These are phyloP conservation scores for Torulaspora indica DNA, from an alignment of 805 yeast genomes.

Conservation along the genomic window DNA sequence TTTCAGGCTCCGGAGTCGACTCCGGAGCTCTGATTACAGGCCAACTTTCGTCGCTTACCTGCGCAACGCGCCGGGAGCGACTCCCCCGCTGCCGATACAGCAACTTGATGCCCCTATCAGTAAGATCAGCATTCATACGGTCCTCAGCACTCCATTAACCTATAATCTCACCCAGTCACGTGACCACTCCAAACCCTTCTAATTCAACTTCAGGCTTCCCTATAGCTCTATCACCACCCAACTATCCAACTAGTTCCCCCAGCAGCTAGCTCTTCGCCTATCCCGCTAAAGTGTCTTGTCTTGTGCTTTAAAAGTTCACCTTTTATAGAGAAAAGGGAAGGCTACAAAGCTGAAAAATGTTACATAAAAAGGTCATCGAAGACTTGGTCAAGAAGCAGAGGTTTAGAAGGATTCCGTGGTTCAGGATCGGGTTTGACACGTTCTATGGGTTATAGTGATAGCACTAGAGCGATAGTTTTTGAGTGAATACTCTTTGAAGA, in stretches of 20 bases:
- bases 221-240: no score
- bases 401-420: neutral
- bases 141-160: no score
- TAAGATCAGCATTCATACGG: constrained; percentile 10
- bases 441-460: constrained; percentile 1
- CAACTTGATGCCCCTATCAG: constrained; percentile 28
- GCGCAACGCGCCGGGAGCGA: constrained; percentile 23
- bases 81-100: constrained; percentile 34
- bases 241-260: no score
- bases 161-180: neutral
- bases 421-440: neutral
- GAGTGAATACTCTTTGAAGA: constrained; percentile 1
- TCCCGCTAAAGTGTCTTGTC: no score
- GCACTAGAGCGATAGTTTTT: constrained; percentile 1
- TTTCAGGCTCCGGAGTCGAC: neutral
- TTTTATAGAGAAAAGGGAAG: constrained; percentile 7
- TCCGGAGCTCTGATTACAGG: constrained; percentile 17
- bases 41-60: constrained; percentile 16
- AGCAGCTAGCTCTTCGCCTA: no score
- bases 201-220: no score
- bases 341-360: constrained; percentile 1
- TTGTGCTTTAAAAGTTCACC: no score
- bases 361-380: neutral
- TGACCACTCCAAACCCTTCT: neutral
- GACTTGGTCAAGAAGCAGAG: neutral